These are phyloP conservation scores for Flaveria robusta DNA, from an alignment of 129 eudicot genomes.

Conservation along the genomic window DNA sequence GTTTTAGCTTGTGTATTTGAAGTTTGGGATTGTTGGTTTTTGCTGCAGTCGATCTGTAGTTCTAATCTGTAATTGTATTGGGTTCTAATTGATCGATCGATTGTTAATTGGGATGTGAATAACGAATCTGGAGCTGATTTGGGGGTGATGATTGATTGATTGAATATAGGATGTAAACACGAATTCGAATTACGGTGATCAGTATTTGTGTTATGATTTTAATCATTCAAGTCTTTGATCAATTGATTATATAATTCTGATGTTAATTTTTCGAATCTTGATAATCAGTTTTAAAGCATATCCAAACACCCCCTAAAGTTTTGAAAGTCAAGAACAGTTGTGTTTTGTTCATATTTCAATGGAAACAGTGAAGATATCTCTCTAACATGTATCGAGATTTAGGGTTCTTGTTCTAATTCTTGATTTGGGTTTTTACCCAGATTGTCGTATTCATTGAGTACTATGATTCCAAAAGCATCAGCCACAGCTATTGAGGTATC, in stretches of 20 bases:
- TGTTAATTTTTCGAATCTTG: neutral
- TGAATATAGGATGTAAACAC: neutral
- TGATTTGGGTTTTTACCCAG: conserved; percentile 54
- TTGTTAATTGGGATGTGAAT: neutral
- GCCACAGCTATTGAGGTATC: conserved; percentile 81
- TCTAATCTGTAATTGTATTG: conserved; percentile 2
- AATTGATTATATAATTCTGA: neutral
- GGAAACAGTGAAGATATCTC: too few relatives aligned
- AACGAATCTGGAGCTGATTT: neutral
- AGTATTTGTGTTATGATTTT: neutral
- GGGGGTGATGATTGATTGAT: neutral
- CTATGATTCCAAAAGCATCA: conserved; percentile 64
- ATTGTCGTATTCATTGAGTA: conserved; percentile 46
- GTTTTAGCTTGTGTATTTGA: neutral
- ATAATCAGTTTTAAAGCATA: neutral
- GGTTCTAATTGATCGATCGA: neutral
- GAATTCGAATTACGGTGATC: neutral
- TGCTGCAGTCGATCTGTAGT: conserved; percentile 17
- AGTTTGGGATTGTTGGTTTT: conserved; percentile 11
- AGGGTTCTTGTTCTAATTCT: conserved; percentile 32
- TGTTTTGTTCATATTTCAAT: conserved; percentile 10
- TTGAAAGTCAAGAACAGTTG: too few relatives aligned
- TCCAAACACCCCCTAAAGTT: neutral
- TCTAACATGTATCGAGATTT: conserved; percentile 3
- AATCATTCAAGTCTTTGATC: too few relatives aligned